Percentiles rank a stretch among this genome's conserved stretches.
These are phyloP conservation scores for Solanum bulbocastanum DNA, from an alignment of 257 asterid species.

Conservation along the genomic window DNA sequence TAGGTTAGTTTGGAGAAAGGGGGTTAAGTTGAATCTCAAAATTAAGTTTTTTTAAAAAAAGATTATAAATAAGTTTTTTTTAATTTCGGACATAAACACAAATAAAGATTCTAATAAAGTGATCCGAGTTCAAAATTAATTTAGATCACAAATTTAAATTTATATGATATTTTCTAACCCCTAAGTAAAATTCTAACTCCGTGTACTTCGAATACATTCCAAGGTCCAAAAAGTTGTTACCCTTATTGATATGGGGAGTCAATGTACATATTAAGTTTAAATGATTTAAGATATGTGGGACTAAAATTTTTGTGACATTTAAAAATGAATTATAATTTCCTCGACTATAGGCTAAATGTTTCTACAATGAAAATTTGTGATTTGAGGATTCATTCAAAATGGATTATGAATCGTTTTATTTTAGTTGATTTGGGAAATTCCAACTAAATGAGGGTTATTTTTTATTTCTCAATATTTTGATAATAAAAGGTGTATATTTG, in stretches of 20 bases:
- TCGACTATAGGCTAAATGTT: neutral
- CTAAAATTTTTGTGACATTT: neutral
- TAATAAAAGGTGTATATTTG: neutral
- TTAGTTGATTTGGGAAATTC: neutral
- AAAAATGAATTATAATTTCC: neutral
- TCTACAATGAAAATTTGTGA: neutral
- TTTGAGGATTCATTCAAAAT: neutral
- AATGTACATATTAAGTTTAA: no score
- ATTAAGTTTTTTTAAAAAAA: no score
- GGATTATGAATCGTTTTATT: neutral
- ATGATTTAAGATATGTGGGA: neutral
- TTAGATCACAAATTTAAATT: neutral
- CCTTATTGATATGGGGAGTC: no score
- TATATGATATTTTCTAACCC: no score
- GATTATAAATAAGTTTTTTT: neutral
- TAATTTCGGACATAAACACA: neutral
- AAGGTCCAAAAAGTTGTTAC: neutral
- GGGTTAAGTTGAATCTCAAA: neutral
- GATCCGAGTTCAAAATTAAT: neutral
- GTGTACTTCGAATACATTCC: neutral
- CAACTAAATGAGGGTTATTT: no score
- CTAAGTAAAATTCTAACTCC: no score
- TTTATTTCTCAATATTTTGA: neutral
- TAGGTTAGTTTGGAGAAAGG: neutral
- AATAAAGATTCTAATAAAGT: neutral